Evolutionary conservation across 176 grass and related monocot genomes (phyloP), one percentile per base, ranked within the genome.

Genomic region (Miscanthus lutarioriparius): DNA sequence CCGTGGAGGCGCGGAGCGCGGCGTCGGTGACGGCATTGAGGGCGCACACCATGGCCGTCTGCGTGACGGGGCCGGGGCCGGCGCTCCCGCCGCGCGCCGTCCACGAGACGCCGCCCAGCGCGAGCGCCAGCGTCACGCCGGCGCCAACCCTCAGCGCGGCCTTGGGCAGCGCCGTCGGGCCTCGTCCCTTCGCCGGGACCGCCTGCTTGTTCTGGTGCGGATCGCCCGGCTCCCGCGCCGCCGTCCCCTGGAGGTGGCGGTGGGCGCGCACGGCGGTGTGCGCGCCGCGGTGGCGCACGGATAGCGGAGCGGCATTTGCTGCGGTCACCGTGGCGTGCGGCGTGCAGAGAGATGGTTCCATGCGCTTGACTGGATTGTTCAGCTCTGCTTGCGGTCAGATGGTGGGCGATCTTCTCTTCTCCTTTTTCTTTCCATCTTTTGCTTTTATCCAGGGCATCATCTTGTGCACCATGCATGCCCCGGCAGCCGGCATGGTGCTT

Each of bases 121-220:
- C 85, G 2, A 91, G 25, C 2, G 70, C 89, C 25, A 91, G 53
- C 7, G 70, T 83, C 73, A 91, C 82, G 67, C 90, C 86, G 8
- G 74, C 82, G 7, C 90, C 86, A 19, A 79, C 82, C 66, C 41
- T n/a, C n/a, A n/a, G n/a, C n/a, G n/a, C n/a, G n/a, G n/a, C n/a
- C n/a, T n/a, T n/a, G n/a, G n/a, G n/a, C n/a, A n/a, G n/a, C n/a
- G n/a, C n/a, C n/a, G n/a, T n/a, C n/a, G n/a, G n/a, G n/a, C n/a
- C n/a, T 64, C 43, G 16, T 54, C 72, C 65, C n/a, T 66, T 58
- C 15, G 2, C 36, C 1, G 71, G 53, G 26, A 7, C n/a, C 77
- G 26, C 10, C 44, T 48, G 13, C 45, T n/a, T n/a, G n/a, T n/a
- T n/a, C n/a, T 33, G 17, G 16, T 13, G 20, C 7, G 23, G 1